Evolutionary conservation across 108 stramenopile species (phyloP).

Genomic region (Schizochytrium sp.): DNA sequence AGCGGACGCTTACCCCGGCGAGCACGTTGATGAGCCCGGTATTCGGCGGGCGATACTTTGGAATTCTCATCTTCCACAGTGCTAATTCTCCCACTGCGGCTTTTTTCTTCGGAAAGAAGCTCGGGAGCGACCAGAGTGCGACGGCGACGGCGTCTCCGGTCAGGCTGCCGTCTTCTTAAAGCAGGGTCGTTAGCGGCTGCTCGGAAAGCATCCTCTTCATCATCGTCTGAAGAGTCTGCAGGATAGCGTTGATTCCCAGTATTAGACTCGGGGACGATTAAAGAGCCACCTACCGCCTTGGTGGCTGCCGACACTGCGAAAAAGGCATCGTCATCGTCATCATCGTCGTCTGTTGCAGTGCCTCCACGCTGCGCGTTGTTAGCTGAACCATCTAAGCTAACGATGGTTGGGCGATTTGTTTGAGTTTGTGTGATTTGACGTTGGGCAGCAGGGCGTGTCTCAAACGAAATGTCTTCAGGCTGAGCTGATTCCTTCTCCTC

Average conservation of each 20-base stretch:
- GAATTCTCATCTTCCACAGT: neutral
- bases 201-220: neutral
- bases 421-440: too few species aligned
- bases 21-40: neutral
- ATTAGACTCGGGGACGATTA: neutral
- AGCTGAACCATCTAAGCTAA: too few species aligned
- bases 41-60: neutral
- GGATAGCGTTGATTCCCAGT: neutral
- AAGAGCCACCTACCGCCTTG: neutral
- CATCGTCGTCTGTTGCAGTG: neutral
- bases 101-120: neutral
- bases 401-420: too few species aligned
- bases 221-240: neutral
- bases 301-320: conserved; percentile 2
- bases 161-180: neutral
- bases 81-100: neutral
- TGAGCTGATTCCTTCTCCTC: too few species aligned
- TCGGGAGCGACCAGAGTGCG: neutral
- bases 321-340: conserved; percentile 24
- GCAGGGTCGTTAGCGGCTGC: conserved; percentile 2
- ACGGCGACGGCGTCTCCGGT: neutral
- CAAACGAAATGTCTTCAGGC: too few species aligned
- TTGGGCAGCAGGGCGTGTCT: too few species aligned
- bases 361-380: neutral
- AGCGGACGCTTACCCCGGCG: neutral